Evolutionary conservation across 1,284 basidiomycete species (phyloP).

Genomic region (Vanrija sp.): DNA sequence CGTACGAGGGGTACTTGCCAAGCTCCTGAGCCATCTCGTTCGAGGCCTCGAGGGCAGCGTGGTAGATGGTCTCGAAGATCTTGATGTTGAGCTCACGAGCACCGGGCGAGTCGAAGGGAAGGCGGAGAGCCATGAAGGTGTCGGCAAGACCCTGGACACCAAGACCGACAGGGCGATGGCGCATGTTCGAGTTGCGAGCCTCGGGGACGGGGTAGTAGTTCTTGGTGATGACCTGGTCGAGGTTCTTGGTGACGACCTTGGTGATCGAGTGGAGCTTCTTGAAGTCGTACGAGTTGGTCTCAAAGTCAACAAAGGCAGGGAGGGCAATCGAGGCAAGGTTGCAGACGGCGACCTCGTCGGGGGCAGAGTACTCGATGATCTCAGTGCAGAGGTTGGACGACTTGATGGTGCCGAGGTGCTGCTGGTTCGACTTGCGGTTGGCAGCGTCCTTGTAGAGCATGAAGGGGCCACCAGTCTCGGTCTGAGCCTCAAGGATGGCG

Average conservation of each 20-base stretch:
- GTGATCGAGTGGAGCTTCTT: constrained; percentile 89
- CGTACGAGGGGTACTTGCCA: constrained; percentile 87
- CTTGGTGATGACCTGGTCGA: constrained; percentile 59
- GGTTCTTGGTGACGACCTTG: constrained; percentile 87
- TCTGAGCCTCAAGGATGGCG: constrained; percentile 92
- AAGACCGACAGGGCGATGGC: constrained; percentile 95
- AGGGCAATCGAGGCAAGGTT: constrained; percentile 97
- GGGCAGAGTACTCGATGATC: constrained; percentile 97
- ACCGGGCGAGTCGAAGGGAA: constrained; percentile 89
- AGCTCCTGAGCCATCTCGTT: constrained; percentile 77
- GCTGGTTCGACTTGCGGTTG: constrained; percentile 95
- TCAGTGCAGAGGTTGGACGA: constrained; percentile 99
- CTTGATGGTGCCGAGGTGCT: constrained; percentile 98
- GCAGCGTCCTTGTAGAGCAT: constrained; percentile 96
- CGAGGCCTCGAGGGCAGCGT: constrained; percentile 88
- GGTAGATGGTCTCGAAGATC: constrained; percentile 99
- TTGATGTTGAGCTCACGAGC: constrained; percentile 87
- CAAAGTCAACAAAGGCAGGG: constrained; percentile 72
- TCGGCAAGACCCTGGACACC: constrained; percentile 99
- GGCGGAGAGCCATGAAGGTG: constrained; percentile 93
- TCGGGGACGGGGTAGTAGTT: constrained; percentile 82
- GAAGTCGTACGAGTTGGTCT: constrained; percentile 69
- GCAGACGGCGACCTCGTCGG: constrained; percentile 98
- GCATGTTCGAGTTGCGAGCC: constrained; percentile 85
- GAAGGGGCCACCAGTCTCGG: constrained; percentile 97